phyloP scores from a whole-genome alignment of 2,329 filamentous ascomycete species.

The Tetracladium maxilliforme region DNA sequence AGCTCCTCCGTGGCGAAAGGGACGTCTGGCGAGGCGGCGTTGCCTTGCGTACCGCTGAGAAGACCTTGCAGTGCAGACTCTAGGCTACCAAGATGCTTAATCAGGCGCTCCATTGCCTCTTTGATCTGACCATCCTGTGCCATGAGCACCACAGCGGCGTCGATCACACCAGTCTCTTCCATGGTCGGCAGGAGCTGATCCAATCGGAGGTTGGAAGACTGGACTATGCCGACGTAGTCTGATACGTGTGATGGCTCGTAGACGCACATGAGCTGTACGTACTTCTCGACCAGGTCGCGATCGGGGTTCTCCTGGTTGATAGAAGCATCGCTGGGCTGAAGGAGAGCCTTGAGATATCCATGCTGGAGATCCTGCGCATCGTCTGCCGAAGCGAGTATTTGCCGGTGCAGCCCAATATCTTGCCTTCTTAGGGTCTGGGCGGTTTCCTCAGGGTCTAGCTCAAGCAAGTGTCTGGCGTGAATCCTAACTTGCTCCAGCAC shows the following conservation, averaged over 20 bases:
- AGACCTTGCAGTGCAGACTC: conserved; percentile 67
- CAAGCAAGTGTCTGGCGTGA: conserved; percentile 40
- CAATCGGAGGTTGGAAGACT: conserved; percentile 63
- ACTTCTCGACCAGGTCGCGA: conserved; percentile 60
- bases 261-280: conserved; percentile 81
- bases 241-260: conserved; percentile 74
- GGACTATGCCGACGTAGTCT: conserved; percentile 65
- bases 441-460: conserved; percentile 38
- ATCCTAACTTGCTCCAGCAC: conserved; percentile 46
- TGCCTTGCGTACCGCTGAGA: conserved; percentile 43
- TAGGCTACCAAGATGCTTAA: conserved; percentile 66
- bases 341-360: conserved; percentile 50
- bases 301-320: conserved; percentile 22
- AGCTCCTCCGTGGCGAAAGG: conserved; percentile 60
- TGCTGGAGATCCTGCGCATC: conserved; percentile 43
- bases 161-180: conserved; percentile 79
- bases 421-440: conserved; percentile 41
- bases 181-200: conserved; percentile 73
- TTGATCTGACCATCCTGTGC: conserved; percentile 73
- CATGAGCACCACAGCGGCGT: conserved; percentile 85
- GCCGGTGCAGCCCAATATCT: conserved; percentile 37
- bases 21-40: conserved; percentile 33
- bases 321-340: conserved; percentile 42
- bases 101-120: conserved; percentile 71
- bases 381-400: conserved; percentile 36